phyloP scores from a whole-genome alignment of 768 basidiomycete species.

The Lanmaoa rubissima region DNA sequence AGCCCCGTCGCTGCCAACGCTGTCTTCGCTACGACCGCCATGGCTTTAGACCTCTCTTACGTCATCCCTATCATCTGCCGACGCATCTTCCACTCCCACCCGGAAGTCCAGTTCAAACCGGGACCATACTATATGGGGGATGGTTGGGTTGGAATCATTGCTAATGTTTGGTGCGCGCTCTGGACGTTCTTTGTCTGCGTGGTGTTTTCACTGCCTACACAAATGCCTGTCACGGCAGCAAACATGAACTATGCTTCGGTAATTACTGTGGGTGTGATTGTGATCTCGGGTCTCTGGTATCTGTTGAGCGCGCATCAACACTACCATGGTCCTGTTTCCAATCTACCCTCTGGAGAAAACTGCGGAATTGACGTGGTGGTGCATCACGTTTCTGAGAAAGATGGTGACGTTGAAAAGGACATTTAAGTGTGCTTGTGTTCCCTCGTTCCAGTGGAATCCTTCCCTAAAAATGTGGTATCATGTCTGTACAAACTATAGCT shows the following conservation, averaged over 20 bases:
- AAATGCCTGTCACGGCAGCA: conserved; percentile 42
- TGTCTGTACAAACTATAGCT: not conserved
- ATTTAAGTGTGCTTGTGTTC: not conserved
- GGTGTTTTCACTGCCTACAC: conserved; percentile 50
- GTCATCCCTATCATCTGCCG: conserved; percentile 57
- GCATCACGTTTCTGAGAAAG: conserved; percentile 4
- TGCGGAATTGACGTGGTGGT: not conserved
- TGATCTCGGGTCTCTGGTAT: conserved; percentile 47
- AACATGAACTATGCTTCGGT: conserved; percentile 56
- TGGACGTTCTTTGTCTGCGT: conserved; percentile 48
- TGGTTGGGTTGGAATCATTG: conserved; percentile 43
- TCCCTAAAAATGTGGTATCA: not conserved
- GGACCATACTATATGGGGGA: conserved; percentile 63
- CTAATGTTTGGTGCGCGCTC: conserved; percentile 44
- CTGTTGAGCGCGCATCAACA: conserved; percentile 49
- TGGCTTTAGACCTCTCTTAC: conserved; percentile 53
- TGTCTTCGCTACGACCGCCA: conserved; percentile 55
- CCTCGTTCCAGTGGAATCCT: not conserved
- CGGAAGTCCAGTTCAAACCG: conserved; percentile 57
- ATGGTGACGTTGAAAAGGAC: not conserved
- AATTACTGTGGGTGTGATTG: conserved; percentile 24
- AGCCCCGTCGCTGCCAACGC: conserved; percentile 53
- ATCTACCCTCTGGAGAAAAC: conserved; percentile 30
- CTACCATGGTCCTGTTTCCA: conserved; percentile 59
- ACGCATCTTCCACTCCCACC: conserved; percentile 50